Percentiles rank a stretch among this genome's conserved stretches.
These are phyloP conservation scores for Pseudovirgaria hyperparasitica DNA, from an alignment of 2,329 filamentous ascomycete genomes.

Conservation along the genomic window DNA sequence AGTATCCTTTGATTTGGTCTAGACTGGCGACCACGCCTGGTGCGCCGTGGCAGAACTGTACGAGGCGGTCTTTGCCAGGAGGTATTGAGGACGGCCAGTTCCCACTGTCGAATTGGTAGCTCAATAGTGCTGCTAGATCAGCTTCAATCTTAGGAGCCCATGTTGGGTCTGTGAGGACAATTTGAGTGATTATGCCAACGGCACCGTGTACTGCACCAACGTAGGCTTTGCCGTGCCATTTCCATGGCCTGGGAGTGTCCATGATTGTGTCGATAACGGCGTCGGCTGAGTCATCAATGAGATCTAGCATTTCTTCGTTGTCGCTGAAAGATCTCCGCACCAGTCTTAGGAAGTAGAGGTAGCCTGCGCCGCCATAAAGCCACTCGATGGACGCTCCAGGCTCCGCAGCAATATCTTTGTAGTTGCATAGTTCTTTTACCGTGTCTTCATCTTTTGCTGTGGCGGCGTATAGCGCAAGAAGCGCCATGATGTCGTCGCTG, in stretches of 20 bases:
- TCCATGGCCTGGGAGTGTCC: conserved; percentile 43
- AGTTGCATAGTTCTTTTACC: conserved; percentile 35
- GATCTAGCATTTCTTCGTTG: conserved; percentile 36
- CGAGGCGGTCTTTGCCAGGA: conserved; percentile 35
- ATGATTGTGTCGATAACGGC: conserved; percentile 49
- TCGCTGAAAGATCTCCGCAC: conserved; percentile 44
- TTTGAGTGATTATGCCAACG: conserved; percentile 58
- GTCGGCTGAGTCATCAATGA: conserved; percentile 40
- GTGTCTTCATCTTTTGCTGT: conserved; percentile 37
- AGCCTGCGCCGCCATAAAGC: conserved; percentile 54
- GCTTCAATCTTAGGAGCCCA: conserved; percentile 41
- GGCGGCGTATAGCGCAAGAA: conserved; percentile 37
- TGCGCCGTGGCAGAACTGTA: conserved; percentile 57
- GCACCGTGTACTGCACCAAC: conserved; percentile 56
- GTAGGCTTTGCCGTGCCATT: conserved; percentile 50
- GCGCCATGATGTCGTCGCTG: conserved; percentile 36
- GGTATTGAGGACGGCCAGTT: conserved; percentile 50
- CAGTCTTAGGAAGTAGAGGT: conserved; percentile 54
- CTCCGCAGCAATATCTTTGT: conserved; percentile 31
- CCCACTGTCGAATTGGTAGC: conserved; percentile 46
- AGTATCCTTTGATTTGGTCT: conserved; percentile 41
- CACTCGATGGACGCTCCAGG: conserved; percentile 45
- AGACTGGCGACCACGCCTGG: conserved; percentile 51
- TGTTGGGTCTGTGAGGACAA: conserved; percentile 45
- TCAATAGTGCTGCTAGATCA: conserved; percentile 43